Conservation (phyloP, 2,329 filamentous ascomycete species). For the Hansfordia pulvinata region DNA sequence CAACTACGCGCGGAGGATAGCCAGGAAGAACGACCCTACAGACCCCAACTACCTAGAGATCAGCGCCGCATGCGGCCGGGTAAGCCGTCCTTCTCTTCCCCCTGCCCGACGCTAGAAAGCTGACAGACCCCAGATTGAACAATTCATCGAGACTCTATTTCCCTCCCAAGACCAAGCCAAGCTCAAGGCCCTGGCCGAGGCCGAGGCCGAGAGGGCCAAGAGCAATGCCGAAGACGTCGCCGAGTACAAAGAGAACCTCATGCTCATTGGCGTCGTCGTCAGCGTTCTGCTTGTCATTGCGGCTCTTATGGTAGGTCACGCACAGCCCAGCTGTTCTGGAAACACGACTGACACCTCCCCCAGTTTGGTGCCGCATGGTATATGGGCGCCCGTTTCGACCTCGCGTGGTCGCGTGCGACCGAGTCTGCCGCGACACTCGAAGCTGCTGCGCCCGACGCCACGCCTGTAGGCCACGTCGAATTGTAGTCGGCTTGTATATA, state of each 20-base stretch:
- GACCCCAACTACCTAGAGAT: conserved; percentile 91
- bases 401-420: too few relatives aligned
- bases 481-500: conserved; percentile 9
- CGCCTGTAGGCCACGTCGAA: conserved; percentile 12
- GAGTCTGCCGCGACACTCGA: too few relatives aligned
- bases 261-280: conserved; percentile 55
- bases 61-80: conserved; percentile 78
- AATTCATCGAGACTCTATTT: conserved; percentile 91
- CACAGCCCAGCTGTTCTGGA: neutral
- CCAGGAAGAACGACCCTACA: conserved; percentile 84
- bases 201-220: conserved; percentile 21
- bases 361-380: conserved; percentile 69
- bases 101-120: neutral
- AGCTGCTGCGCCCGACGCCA: too few relatives aligned
- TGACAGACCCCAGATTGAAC: conserved; percentile 54
- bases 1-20: conserved; percentile 65
- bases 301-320: conserved; percentile 58
- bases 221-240: conserved; percentile 27
- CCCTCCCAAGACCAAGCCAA: conserved; percentile 65
- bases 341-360: neutral
- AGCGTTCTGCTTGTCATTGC: conserved; percentile 60
- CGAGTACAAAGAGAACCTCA: conserved; percentile 44
- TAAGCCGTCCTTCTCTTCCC: conserved; percentile 22
- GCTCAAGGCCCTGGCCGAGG: conserved; percentile 24
- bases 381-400: conserved; percentile 72